These are phyloP conservation scores for Phaffomyces thermotolerans DNA, from an alignment of 805 yeast genomes.

Conservation along the genomic window DNA sequence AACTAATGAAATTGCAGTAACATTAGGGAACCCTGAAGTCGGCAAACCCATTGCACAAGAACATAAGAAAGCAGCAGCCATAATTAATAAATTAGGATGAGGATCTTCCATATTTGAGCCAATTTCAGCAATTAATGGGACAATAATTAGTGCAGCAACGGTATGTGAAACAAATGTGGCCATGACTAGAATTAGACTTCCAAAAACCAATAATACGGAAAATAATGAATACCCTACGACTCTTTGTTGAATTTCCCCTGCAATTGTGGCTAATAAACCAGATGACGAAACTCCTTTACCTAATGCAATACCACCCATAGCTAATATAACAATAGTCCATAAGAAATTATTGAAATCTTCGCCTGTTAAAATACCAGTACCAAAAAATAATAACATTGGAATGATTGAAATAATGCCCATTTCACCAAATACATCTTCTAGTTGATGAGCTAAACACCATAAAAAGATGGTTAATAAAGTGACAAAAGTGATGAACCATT, in stretches of 20 bases:
- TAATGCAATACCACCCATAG: slow-evolving; percentile 96
- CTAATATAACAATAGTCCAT: slow-evolving; percentile 92
- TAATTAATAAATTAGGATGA: slow-evolving; percentile 77
- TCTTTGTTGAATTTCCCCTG: slow-evolving; percentile 53
- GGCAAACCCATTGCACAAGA: slow-evolving; percentile 98
- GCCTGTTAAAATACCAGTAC: slow-evolving; percentile 76
- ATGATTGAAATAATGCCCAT: slow-evolving; percentile 94
- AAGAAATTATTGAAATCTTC: slow-evolving; percentile 94
- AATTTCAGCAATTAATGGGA: slow-evolving; percentile 85
- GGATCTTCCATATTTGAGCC: slow-evolving; percentile 71
- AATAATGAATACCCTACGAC: slow-evolving; percentile 67
- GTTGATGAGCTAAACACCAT: slow-evolving; percentile 83
- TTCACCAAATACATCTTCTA: slow-evolving; percentile 76
- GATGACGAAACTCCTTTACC: slow-evolving; percentile 94
- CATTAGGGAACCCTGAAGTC: slow-evolving; percentile 96
- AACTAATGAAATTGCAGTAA: slow-evolving; percentile 90
- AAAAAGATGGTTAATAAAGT: slow-evolving; percentile 66
- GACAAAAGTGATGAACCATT: slow-evolving; percentile 66
- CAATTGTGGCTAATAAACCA: slow-evolving; percentile 76
- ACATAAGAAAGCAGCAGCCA: slow-evolving; percentile 59
- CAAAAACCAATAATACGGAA: slow-evolving; percentile 71
- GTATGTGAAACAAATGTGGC: slow-evolving; percentile 97
- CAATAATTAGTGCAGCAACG: slow-evolving; percentile 89
- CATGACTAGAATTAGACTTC: slow-evolving; percentile 69
- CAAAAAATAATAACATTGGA: slow-evolving; percentile 88